Conservation (phyloP, 2,329 filamentous ascomycete species). For the Apiospora saccharicola region DNA sequence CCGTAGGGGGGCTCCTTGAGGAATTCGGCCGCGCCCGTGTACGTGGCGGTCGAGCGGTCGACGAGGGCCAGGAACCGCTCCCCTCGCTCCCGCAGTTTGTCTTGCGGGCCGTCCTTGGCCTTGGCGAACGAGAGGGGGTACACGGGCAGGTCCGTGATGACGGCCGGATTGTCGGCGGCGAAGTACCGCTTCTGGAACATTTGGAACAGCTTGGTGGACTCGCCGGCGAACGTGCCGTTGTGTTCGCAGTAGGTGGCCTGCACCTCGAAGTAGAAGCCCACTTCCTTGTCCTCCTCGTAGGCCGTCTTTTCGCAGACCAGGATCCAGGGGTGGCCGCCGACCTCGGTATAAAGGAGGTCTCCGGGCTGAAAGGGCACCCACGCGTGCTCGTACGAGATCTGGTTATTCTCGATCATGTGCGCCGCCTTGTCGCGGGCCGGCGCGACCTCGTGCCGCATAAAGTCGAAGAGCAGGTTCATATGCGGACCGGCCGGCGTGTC, state of each 20-base stretch:
- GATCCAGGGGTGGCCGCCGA: constrained; percentile 37
- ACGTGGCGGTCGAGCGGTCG: constrained; percentile 33
- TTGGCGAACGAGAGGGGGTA: constrained; percentile 35
- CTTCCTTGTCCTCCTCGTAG: constrained; percentile 33
- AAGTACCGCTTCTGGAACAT: constrained; percentile 36
- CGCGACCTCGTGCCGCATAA: constrained; percentile 39
- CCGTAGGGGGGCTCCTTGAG: constrained; percentile 36
- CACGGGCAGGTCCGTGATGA: constrained; percentile 36
- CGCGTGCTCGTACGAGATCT: constrained; percentile 36
- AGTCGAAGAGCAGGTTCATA: constrained; percentile 39
- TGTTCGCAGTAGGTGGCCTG: constrained; percentile 38
- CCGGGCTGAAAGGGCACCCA: constrained; percentile 41
- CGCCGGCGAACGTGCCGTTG: constrained; percentile 33
- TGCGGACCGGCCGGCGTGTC: constrained; percentile 30
- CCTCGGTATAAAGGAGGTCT: constrained; percentile 34
- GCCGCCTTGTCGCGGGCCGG: not conserved
- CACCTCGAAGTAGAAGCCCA: constrained; percentile 38
- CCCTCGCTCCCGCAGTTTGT: constrained; percentile 33
- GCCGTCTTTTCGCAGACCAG: constrained; percentile 36
- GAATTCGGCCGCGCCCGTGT: constrained; percentile 38
- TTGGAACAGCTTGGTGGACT: constrained; percentile 28
- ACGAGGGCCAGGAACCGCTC: constrained; percentile 35
- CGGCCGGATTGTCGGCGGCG: constrained; percentile 35
- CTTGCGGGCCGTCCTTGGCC: constrained; percentile 34
- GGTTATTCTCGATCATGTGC: constrained; percentile 36